These are phyloP conservation scores for Micromonas pusilla DNA, from an alignment of 139 green algal genomes.

Conservation along the genomic window DNA sequence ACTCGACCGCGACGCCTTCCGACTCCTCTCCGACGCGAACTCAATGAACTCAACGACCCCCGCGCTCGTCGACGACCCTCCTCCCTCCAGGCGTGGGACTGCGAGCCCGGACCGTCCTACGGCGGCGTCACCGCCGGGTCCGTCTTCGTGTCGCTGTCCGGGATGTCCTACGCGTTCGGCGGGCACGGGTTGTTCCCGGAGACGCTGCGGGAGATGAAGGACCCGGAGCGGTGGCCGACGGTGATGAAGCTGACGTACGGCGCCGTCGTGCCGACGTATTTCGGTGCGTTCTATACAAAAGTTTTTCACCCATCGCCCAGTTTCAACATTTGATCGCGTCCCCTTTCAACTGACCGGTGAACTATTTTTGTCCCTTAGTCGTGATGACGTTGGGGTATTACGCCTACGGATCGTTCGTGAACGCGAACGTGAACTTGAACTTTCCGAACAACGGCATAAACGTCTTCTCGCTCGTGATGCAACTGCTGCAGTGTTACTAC, in stretches of 20 bases:
- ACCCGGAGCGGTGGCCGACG: neutral
- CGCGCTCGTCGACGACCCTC: too few species aligned
- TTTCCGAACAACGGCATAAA: slow-evolving; percentile 7
- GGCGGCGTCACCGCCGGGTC: neutral
- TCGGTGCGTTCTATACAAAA: too few species aligned
- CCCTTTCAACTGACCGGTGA: too few species aligned
- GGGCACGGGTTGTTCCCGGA: slow-evolving; percentile 20
- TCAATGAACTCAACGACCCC: too few species aligned
- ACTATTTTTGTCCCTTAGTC: too few species aligned
- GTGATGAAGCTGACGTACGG: slow-evolving; percentile 14
- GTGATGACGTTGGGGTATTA: neutral
- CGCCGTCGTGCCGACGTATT: neutral
- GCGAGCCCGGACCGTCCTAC: neutral
- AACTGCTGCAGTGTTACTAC: slow-evolving; percentile 19
- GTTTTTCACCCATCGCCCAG: too few species aligned
- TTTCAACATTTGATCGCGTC: too few species aligned
- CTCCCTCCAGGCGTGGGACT: neutral
- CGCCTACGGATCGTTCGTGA: neutral
- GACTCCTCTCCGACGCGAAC: too few species aligned
- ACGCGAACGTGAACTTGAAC: slow-evolving; percentile 21
- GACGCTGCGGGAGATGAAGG: slow-evolving; percentile 12
- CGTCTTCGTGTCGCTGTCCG: neutral
- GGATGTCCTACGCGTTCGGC: slow-evolving; percentile 16
- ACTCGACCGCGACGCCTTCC: too few species aligned
- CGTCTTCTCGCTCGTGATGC: slow-evolving; percentile 2